A percentile compares a stretch with the other conserved stretches of the same genome.
Evolutionary conservation across 2,329 filamentous ascomycete genomes (phyloP).

Genomic region (Aspergillus transmontanensis): DNA sequence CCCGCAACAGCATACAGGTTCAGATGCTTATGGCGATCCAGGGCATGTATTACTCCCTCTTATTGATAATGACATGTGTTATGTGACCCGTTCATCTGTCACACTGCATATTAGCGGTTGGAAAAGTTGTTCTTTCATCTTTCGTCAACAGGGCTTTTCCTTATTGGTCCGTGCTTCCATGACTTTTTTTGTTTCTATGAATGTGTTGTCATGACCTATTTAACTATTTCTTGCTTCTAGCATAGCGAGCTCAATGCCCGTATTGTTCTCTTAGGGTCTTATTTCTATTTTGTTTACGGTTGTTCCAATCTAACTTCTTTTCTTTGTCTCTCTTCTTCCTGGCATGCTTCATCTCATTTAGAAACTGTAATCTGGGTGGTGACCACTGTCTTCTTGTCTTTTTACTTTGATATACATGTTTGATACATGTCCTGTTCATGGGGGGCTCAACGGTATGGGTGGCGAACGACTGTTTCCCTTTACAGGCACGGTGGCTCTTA

Average conservation of each 20-base stretch:
- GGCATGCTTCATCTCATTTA: not conserved
- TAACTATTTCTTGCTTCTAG: constrained; percentile 22
- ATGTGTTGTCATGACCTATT: constrained; percentile 13
- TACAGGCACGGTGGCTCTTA: not conserved
- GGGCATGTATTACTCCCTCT: constrained; percentile 43
- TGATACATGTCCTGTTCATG: not conserved
- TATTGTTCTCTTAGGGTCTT: constrained; percentile 17
- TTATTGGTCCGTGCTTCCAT: constrained; percentile 20
- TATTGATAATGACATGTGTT: constrained; percentile 45
- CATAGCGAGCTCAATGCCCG: constrained; percentile 40
- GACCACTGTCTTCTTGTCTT: not conserved
- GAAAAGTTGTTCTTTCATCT: constrained; percentile 38
- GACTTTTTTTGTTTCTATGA: constrained; percentile 24
- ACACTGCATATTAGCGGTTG: constrained; percentile 47
- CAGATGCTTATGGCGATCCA: constrained; percentile 25
- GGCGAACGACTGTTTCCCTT: not conserved
- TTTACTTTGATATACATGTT: not conserved
- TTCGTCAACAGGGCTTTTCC: constrained; percentile 29
- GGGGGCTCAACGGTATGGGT: not conserved
- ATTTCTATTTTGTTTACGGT: constrained; percentile 13
- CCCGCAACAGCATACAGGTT: constrained; percentile 21
- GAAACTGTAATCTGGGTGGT: not conserved
- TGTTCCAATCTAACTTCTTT: constrained; percentile 19
- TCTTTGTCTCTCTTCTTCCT: not conserved
- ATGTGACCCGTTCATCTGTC: constrained; percentile 36